These are phyloP conservation scores for Coemansia sp. DNA, from an alignment of 192 early-diverging fungal genomes.

Conservation along the genomic window DNA sequence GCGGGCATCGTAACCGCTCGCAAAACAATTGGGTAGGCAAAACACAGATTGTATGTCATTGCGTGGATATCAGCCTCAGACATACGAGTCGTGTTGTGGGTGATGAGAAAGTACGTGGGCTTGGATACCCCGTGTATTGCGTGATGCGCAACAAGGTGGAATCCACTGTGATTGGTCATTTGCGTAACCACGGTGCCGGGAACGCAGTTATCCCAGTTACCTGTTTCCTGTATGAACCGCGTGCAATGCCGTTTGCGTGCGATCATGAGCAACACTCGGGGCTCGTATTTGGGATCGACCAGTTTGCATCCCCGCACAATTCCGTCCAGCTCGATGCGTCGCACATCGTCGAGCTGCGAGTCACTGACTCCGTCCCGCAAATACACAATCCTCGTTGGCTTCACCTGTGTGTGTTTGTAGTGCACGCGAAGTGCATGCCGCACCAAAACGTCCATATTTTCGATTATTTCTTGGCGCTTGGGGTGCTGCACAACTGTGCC, in stretches of 20 bases:
- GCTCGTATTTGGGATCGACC: slow-evolving; percentile 21
- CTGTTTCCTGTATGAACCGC: slow-evolving; percentile 10
- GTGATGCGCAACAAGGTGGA: slow-evolving; percentile 27
- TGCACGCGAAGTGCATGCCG: slow-evolving; percentile 48
- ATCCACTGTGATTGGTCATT: slow-evolving; percentile 8
- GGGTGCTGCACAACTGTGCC: slow-evolving; percentile 44
- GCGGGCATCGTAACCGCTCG: slow-evolving; percentile 34
- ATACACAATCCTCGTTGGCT: slow-evolving; percentile 58
- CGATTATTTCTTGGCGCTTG: slow-evolving; percentile 30
- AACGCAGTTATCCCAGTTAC: slow-evolving; percentile 15
- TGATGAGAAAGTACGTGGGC: slow-evolving; percentile 30
- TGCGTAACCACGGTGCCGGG: slow-evolving; percentile 24
- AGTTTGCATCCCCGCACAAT: slow-evolving; percentile 23
- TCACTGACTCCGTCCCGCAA: slow-evolving; percentile 60
- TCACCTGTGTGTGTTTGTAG: slow-evolving; percentile 27
- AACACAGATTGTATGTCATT: slow-evolving; percentile 33
- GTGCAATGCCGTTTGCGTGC: slow-evolving; percentile 34
- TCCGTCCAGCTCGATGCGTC: slow-evolving; percentile 23
- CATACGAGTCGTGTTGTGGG: slow-evolving; percentile 22
- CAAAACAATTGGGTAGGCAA: slow-evolving; percentile 25
- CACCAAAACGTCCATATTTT: slow-evolving; percentile 34
- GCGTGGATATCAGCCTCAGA: background rate
- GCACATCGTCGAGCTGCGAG: slow-evolving; percentile 21
- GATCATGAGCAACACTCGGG: slow-evolving; percentile 21
- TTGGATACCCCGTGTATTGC: slow-evolving; percentile 19